Conservation (phyloP, 116 monocot species). For the Phalaenopsis hybrid region DNA sequence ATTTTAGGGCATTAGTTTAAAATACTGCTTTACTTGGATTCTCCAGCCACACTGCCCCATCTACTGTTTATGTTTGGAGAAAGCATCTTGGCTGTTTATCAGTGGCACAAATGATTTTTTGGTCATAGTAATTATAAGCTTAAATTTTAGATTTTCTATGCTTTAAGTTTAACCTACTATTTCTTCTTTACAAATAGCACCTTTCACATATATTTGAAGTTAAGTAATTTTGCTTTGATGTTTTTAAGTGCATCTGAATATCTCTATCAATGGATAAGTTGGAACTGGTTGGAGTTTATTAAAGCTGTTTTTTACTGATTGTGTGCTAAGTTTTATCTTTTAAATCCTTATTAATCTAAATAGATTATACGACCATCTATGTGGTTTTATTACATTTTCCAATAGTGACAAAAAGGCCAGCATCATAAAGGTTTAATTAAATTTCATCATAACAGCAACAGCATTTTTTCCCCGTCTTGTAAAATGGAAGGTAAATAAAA, state of each 20-base stretch:
- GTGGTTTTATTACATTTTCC: neutral
- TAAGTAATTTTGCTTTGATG: neutral
- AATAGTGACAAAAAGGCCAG: neutral
- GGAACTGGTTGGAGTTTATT: neutral
- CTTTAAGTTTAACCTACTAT: neutral
- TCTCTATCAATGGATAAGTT: neutral
- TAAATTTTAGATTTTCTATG: neutral
- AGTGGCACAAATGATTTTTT: neutral
- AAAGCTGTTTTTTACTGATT: neutral
- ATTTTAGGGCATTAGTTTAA: neutral
- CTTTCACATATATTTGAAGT: neutral
- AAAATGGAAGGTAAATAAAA: no score
- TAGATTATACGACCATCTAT: neutral
- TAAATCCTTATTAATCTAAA: neutral
- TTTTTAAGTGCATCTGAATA: neutral
- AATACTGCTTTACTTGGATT: neutral
- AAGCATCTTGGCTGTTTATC: neutral
- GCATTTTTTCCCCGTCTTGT: neutral
- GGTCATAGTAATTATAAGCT: neutral
- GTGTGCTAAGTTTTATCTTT: neutral
- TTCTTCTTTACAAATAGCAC: neutral
- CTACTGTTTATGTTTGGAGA: neutral
- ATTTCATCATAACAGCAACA: neutral
- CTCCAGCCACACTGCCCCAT: neutral
- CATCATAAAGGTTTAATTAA: neutral